Base-by-base conservation (phyloP, 257 asterid genomes). In the Salvia splendens region DNA sequence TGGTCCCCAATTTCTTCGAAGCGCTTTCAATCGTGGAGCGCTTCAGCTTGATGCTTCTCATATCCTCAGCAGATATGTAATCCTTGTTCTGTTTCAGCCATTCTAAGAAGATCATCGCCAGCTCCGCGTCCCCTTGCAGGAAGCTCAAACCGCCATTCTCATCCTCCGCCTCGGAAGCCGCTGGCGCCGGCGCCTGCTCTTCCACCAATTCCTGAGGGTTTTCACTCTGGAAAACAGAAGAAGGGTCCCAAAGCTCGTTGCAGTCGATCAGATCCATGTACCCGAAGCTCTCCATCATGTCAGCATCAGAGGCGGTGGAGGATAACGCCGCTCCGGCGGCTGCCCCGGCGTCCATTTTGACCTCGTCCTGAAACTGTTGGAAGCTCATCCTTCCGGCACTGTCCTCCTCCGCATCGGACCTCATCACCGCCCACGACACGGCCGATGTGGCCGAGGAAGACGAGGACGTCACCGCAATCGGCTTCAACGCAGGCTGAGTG, bases 31-130 rank as follows among this genome's bases (percentile, higher is more conserved):
- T 79, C 35, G 99, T 93, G 43, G 97, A 84, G 4, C 96, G 82
- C 66, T 82, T 86, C 7, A 93, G 92, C 63, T 84, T 93, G 5
- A 93, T 93, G 67, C 67, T 85, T 70, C 96, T 77, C 91, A 93
- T 82, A 42, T 93, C 97, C 32, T 88, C 89, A 0, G 96, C 99
- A 0, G 95, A 86, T 2, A 93, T 86, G 79, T 70, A 41, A 10
- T 90, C 92, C 75, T 68, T 85, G 76, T 90, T 90, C 50, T 85
- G 91, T 84, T 88, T 93, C 53, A 93, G 46, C 99, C 99, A 93
- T 8, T 90, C 95, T 50, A 93, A 72, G 59, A 93, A 93, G 12
- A 90, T 85, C 42, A 38, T 69, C 0, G 91, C 87, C 1, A 93
- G 85, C 69, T 93, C 99, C 56, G 78, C 43, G 45, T 84, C 83